Conservation (phyloP, 2,329 filamentous ascomycete genomes). For the Tolypocladium ophioglossoides region DNA sequence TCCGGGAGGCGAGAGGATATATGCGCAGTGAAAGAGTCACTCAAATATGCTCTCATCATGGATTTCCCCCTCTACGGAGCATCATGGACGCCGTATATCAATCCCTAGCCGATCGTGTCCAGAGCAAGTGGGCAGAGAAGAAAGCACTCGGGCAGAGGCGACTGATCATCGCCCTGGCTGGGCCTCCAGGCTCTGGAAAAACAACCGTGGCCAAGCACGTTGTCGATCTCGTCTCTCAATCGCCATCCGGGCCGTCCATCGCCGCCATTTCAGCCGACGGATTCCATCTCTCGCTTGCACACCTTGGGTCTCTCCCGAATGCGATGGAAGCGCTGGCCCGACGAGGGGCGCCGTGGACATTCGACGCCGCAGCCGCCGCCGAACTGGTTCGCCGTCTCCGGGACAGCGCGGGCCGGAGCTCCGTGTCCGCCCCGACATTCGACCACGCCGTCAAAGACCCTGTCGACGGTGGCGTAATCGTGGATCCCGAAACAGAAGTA, state of each 20-base stretch:
- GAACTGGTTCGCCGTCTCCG: conserved; percentile 10
- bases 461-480: conserved; percentile 49
- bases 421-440: conserved; percentile 53
- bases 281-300: conserved; percentile 16
- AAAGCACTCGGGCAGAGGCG: conserved; percentile 3
- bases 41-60: background rate
- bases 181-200: conserved; percentile 11
- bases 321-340: conserved; percentile 17
- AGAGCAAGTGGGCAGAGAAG: conserved; percentile 10
- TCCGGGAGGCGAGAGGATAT: background rate
- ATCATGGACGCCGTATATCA: conserved; percentile 15
- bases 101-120: conserved; percentile 10
- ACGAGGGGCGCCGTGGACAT: conserved; percentile 23
- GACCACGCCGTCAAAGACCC: conserved; percentile 69
- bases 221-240: conserved; percentile 4
- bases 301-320: conserved; percentile 17
- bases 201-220: conserved; percentile 10
- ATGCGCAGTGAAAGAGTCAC: background rate
- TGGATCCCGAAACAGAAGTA: conserved; percentile 46
- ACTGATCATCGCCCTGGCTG: conserved; percentile 10
- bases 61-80: no score
- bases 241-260: conserved; percentile 7
- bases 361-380: conserved; percentile 14
- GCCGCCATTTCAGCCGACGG: conserved; percentile 17
- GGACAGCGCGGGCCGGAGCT: conserved; percentile 5